Base-by-base conservation (phyloP, 352 stramenopile genomes). In the Phytopythium vexans region DNA sequence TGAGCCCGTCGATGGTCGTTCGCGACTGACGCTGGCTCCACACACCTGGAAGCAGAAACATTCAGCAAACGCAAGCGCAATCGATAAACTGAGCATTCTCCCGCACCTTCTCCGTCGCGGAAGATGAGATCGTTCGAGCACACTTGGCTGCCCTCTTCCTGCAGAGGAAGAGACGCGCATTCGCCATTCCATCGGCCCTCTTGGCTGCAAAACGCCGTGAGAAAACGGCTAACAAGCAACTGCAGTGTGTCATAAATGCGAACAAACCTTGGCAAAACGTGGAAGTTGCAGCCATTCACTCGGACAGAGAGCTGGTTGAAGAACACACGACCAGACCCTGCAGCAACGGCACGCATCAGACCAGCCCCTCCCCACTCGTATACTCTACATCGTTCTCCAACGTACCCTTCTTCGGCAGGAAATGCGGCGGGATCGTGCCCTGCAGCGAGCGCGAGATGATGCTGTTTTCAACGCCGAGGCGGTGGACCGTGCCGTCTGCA, bases 181-280 rank as follows among this genome's bases (percentile, higher is more conserved):
- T 95, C 86, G 41, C 86, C 86, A 45, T 95, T 95, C 86, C 86
- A 95, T 12, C 86, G 79, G 4, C 86, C 86, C 62, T 95, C 86
- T 64, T 94, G 85, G 48, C 78, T 90, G 32, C 8, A 52, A 33
- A 35, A 41, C 15, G 6, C 5, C 15, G 16, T 6, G 15, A 6
- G 1, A 12, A 33, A 8, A 43, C 32, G 6, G 14, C 58, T 11
- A 41, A 21, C 31, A 21, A 21, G 15, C 8, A 54, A 31, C 46
- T 8, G 1, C n/a, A 35, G 14, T 16, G 6, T 47, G 11, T 52
- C n/a, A 10, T 34, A 35, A 11, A 14, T 27, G 3, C 4, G 9
- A 40, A 15, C 14, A 6, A 57, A 71, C 60, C 74, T 72, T 52
- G 86, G 86, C 32, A 95, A 61, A 21, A 95, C 84, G 59, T 95